Percentiles rank a stretch among this genome's conserved stretches.
Conservation (phyloP, 2,329 filamentous ascomycete genomes). For the Colletotrichum zoysiae region DNA sequence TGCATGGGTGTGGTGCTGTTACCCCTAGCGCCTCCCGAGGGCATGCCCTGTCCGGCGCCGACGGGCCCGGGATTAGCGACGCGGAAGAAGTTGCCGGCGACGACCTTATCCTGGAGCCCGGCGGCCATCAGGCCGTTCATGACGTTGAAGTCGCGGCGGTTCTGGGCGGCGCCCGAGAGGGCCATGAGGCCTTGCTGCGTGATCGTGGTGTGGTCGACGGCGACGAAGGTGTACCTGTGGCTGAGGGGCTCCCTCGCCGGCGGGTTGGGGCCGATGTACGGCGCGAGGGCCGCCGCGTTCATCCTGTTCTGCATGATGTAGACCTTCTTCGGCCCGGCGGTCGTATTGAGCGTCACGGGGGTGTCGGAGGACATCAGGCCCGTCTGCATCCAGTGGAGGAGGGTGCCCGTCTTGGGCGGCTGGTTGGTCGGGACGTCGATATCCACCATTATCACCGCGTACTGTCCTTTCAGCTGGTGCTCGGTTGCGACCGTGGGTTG, state of each 20-base stretch:
- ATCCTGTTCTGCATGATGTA: slow-evolving; percentile 51
- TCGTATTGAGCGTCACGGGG: slow-evolving; percentile 47
- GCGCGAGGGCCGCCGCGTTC: slow-evolving; percentile 40
- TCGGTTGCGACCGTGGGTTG: slow-evolving; percentile 41
- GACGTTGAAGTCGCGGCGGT: slow-evolving; percentile 51
- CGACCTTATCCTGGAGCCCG: slow-evolving; percentile 49
- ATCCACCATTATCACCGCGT: slow-evolving; percentile 58
- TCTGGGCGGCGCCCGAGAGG: slow-evolving; percentile 48
- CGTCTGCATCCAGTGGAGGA: slow-evolving; percentile 62
- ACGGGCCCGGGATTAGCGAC: slow-evolving; percentile 52
- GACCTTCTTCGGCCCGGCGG: slow-evolving; percentile 44
- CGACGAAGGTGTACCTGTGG: slow-evolving; percentile 56
- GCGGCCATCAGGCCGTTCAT: slow-evolving; percentile 48
- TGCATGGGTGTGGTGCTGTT: slow-evolving; percentile 21
- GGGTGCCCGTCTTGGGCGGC: slow-evolving; percentile 55
- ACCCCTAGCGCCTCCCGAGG: slow-evolving; percentile 13
- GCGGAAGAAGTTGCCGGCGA: slow-evolving; percentile 55
- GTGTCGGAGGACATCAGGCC: slow-evolving; percentile 50
- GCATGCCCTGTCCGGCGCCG: slow-evolving; percentile 33
- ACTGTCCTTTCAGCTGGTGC: slow-evolving; percentile 45
- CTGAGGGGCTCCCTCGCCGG: slow-evolving; percentile 54
- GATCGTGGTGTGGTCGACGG: slow-evolving; percentile 53
- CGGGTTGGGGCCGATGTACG: slow-evolving; percentile 55
- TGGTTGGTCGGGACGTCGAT: slow-evolving; percentile 58
- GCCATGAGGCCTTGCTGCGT: slow-evolving; percentile 45